These are phyloP conservation scores for Hortiboletus rubellus DNA, from an alignment of 1,284 basidiomycete species.

Conservation along the genomic window DNA sequence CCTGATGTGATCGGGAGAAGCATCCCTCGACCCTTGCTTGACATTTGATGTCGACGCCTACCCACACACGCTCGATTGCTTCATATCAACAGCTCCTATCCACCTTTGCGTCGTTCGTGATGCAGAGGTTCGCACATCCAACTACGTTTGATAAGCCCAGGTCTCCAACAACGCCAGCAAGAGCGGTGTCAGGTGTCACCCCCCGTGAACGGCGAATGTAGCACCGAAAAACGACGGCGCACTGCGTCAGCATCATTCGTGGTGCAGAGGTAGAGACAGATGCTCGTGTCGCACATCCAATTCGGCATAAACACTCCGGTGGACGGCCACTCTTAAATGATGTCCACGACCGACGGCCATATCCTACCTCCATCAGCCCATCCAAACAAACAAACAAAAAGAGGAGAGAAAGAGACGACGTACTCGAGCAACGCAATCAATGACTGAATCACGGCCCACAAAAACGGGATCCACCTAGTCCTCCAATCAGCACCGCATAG, in stretches of 20 bases:
- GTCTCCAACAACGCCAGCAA: no score
- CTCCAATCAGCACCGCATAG: no score
- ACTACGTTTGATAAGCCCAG: no score
- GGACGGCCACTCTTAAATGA: conserved; percentile 38
- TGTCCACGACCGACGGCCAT: conserved; percentile 58
- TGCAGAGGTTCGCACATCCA: background rate
- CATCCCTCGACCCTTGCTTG: conserved; percentile 18
- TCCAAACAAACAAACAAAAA: background rate
- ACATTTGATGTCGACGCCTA: conserved; percentile 1
- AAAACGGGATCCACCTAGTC: conserved; percentile 76
- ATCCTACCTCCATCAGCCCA: conserved; percentile 38
- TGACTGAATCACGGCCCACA: conserved; percentile 71
- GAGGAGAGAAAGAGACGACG: conserved; percentile 9
- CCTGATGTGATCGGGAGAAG: background rate
- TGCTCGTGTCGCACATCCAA: no score
- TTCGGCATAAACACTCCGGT: no score
- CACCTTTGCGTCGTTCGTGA: background rate
- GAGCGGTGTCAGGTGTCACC: no score
- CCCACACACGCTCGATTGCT: conserved; percentile 5
- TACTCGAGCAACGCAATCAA: conserved; percentile 68
- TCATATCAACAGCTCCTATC: conserved; percentile 1
- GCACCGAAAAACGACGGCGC: no score
- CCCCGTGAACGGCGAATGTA: no score
- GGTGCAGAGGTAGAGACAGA: no score
- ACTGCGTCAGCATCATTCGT: no score